Conservation (phyloP, 1,284 basidiomycete genomes). For the Singerocomus inundabilis region DNA sequence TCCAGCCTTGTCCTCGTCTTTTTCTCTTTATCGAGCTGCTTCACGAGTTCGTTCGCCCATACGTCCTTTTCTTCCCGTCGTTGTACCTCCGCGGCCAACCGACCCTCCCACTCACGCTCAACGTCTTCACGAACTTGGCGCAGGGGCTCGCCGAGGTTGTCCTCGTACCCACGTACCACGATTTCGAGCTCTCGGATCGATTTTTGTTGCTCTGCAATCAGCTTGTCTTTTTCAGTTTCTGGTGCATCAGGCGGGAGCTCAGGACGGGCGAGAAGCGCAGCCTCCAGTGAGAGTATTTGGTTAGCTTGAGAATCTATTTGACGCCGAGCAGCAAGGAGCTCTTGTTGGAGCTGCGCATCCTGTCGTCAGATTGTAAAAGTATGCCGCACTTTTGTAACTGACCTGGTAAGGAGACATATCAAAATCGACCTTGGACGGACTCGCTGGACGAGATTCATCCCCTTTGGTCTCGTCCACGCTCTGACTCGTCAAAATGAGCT, state of each 20-base stretch:
- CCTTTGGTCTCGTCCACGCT: conserved; percentile 68
- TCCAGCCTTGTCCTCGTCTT: conserved; percentile 64
- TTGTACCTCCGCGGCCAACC: conserved; percentile 59
- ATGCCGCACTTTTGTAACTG: conserved; percentile 11
- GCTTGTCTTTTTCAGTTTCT: conserved; percentile 67
- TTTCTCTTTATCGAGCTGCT: conserved; percentile 72
- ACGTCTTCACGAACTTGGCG: conserved; percentile 76
- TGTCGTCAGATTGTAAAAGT: conserved; percentile 1
- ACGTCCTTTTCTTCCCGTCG: conserved; percentile 63
- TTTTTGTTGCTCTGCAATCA: conserved; percentile 66
- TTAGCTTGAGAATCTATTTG: conserved; percentile 74
- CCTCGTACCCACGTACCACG: conserved; percentile 67
- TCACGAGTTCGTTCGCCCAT: conserved; percentile 70
- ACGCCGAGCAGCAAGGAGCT: conserved; percentile 72
- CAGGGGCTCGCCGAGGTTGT: conserved; percentile 68
- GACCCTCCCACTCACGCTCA: conserved; percentile 71
- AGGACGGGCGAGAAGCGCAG: conserved; percentile 63
- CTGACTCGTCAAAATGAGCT: conserved; percentile 83
- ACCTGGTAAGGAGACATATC: conserved; percentile 83
- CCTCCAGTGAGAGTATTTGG: conserved; percentile 80
- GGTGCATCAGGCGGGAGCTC: conserved; percentile 55
- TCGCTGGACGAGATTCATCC: conserved; percentile 69
- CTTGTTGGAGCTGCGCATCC: conserved; percentile 72
- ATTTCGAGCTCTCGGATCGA: conserved; percentile 72
- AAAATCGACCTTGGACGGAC: conserved; percentile 83